These are phyloP conservation scores for Wickerhamomyces xylosicus DNA, from an alignment of 805 yeast genomes.

Conservation along the genomic window DNA sequence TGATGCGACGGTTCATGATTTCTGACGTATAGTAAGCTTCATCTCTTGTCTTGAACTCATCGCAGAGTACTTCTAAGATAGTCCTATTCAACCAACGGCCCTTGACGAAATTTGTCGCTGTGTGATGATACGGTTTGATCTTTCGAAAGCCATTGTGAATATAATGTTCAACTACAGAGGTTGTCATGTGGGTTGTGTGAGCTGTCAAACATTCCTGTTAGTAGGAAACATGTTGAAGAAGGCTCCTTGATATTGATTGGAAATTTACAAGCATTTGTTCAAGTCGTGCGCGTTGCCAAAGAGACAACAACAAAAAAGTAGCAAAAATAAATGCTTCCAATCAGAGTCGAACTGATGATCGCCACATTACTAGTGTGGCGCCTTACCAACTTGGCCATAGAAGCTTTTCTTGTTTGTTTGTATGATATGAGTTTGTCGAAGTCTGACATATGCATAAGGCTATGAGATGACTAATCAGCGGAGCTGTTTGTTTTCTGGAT, in stretches of 20 bases:
- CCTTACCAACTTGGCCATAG: slow-evolving; percentile 64
- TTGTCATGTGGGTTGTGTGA: too few relatives aligned
- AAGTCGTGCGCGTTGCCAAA: too few relatives aligned
- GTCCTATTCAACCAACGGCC: slow-evolving; percentile 17
- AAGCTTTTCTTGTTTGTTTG: too few relatives aligned
- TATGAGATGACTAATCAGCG: too few relatives aligned
- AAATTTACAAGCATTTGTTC: too few relatives aligned
- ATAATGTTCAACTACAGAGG: not conserved
- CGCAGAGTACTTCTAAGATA: slow-evolving; percentile 10
- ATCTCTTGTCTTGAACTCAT: slow-evolving; percentile 14
- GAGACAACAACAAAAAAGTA: too few relatives aligned
- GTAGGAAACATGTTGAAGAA: too few relatives aligned
- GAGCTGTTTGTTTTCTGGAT: too few relatives aligned
- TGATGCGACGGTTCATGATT: slow-evolving; percentile 5
- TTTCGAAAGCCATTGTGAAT: slow-evolving; percentile 33
- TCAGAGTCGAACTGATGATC: slow-evolving; percentile 74
- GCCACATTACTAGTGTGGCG: slow-evolving; percentile 79
- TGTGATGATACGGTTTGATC: slow-evolving; percentile 55
- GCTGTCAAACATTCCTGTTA: too few relatives aligned
- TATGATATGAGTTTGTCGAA: too few relatives aligned
- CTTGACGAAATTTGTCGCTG: slow-evolving; percentile 10
- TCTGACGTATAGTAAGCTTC: slow-evolving; percentile 6
- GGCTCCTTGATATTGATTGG: too few relatives aligned
- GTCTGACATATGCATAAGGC: too few relatives aligned
- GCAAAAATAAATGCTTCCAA: slow-evolving; percentile 38